Evolutionary conservation across 1,284 basidiomycete genomes (phyloP).

Genomic region (Tetrapyrgos nigripes): DNA sequence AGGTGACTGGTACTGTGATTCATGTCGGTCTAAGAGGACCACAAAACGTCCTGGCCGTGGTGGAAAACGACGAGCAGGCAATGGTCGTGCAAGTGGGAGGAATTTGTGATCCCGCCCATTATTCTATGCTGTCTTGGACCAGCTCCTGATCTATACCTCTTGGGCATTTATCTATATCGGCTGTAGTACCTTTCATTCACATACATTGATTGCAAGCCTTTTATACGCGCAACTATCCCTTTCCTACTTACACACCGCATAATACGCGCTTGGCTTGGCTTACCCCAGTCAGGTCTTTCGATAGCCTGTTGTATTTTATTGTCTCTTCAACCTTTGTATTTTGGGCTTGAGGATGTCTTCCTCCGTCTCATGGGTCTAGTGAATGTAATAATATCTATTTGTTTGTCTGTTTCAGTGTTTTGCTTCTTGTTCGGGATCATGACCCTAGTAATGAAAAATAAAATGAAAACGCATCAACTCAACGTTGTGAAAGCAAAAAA

Average conservation of each 20-base stretch:
- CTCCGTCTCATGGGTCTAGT: not conserved
- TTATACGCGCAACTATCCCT: no score
- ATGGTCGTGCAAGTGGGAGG: conserved; percentile 22
- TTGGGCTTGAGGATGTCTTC: not conserved
- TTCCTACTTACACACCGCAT: no score
- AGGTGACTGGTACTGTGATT: conserved; percentile 85
- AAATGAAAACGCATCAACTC: no score
- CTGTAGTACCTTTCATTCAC: no score
- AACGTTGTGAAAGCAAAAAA: not conserved
- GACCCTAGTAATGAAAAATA: no score
- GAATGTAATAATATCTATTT: not conserved
- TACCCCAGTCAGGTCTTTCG: no score
- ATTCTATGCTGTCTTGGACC: not conserved
- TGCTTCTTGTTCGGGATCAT: no score
- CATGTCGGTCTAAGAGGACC: conserved; percentile 47
- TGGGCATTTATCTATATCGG: no score
- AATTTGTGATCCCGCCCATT: conserved; percentile 4
- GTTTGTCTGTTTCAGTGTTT: not conserved
- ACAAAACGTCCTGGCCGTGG: conserved; percentile 54
- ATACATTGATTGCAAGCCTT: no score
- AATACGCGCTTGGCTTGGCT: no score
- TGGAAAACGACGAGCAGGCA: conserved; percentile 51
- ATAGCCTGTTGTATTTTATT: conserved; percentile 1
- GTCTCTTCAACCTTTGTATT: not conserved
- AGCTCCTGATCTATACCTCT: not conserved